phyloP scores from a whole-genome alignment of 495 filamentous ascomycete species.

The Neurospora sp. region DNA sequence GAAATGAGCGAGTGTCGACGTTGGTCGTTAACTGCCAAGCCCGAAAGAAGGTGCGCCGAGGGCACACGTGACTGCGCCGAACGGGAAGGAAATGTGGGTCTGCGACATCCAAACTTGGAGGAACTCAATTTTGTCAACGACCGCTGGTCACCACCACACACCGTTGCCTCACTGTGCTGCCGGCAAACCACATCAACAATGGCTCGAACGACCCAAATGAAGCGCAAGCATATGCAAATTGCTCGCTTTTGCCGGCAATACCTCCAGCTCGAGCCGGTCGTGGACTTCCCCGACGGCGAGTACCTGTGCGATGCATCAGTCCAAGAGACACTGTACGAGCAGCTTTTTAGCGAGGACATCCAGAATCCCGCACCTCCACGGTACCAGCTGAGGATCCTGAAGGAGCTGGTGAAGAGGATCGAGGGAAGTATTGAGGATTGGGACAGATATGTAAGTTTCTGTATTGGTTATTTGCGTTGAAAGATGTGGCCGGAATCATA shows the following conservation, averaged over 20 bases:
- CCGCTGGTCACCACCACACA: neutral
- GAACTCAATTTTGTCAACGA: neutral
- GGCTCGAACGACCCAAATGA: neutral
- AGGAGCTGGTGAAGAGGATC: constrained; percentile 52
- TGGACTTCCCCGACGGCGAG: constrained; percentile 24
- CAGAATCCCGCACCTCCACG: constrained; percentile 46
- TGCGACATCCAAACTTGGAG: neutral
- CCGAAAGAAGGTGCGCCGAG: neutral
- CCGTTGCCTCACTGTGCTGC: neutral
- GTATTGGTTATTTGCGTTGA: neutral
- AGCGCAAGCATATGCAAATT: constrained; percentile 4
- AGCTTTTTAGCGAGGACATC: constrained; percentile 51
- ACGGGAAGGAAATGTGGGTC: neutral
- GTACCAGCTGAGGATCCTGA: constrained; percentile 65
- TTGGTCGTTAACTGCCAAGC: neutral
- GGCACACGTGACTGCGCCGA: neutral
- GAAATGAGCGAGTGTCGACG: neutral
- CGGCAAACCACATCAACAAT: neutral
- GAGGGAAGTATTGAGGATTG: constrained; percentile 63
- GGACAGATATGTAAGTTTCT: constrained; percentile 66
- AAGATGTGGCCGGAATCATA: neutral
- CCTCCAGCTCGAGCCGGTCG: constrained; percentile 26
- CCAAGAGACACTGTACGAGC: constrained; percentile 52
- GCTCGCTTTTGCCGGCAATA: constrained; percentile 34
- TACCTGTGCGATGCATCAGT: constrained; percentile 29